Evolutionary conservation across 192 early-diverging fungal species (phyloP).

Genomic region (Anaeromyces robustus): DNA sequence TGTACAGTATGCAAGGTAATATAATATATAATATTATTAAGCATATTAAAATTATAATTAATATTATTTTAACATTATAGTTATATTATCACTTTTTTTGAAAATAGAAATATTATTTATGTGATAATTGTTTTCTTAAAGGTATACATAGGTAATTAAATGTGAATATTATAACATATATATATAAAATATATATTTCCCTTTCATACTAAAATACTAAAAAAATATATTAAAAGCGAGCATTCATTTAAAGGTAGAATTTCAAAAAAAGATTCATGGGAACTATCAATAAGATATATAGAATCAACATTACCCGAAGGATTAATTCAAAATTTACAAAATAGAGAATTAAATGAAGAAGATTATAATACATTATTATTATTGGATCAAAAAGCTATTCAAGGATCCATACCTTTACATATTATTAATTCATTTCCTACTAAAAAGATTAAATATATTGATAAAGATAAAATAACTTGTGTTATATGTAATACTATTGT

Average conservation of each 20-base stretch:
- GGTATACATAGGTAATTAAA: not conserved
- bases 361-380: not conserved
- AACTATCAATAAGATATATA: not conserved
- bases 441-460: not conserved
- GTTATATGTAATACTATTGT: not conserved
- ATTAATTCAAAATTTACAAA: not conserved
- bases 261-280: not conserved
- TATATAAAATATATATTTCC: too few species aligned
- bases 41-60: too few species aligned
- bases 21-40: not conserved
- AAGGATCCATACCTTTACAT: not conserved
- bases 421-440: not conserved
- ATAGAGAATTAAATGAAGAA: not conserved
- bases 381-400: not conserved
- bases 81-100: too few species aligned
- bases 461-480: not conserved
- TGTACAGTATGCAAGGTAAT: not conserved
- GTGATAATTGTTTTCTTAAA: not conserved
- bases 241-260: not conserved
- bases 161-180: too few species aligned
- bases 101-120: not conserved
- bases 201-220: too few species aligned
- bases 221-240: not conserved
- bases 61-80: too few species aligned
- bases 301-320: not conserved